A percentile compares a stretch with the other conserved stretches of the same genome.
Evolutionary conservation across 139 green algal genomes (phyloP).

Genomic region (Chlorella vulgaris): DNA sequence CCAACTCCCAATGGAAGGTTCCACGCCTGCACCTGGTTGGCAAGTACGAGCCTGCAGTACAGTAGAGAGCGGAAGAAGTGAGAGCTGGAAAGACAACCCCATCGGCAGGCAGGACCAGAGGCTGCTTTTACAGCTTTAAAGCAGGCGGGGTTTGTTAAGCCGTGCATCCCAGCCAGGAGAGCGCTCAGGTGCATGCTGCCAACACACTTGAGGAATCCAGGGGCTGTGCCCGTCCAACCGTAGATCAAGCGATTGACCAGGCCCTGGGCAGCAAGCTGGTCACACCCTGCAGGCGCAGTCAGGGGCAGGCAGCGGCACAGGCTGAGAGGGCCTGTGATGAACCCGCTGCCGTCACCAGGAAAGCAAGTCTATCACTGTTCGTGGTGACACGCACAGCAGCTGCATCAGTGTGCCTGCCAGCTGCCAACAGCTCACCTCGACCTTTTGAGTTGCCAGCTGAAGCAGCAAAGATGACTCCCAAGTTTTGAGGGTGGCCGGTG

Average conservation of each 20-base stretch:
- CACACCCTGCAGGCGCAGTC: background rate
- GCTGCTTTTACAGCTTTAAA: background rate
- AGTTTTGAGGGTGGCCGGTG: slow-evolving; percentile 18
- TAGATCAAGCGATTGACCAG: slow-evolving; percentile 37
- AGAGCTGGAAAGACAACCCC: background rate
- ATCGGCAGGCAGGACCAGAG: background rate
- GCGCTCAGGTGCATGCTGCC: background rate
- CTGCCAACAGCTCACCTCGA: slow-evolving; percentile 12
- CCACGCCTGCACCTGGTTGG: slow-evolving; percentile 38
- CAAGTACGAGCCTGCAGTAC: slow-evolving; percentile 25
- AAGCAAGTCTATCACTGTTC: background rate
- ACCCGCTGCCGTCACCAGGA: background rate
- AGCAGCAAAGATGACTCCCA: slow-evolving; percentile 42
- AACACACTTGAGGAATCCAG: slow-evolving; percentile 30
- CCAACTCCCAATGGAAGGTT: slow-evolving; percentile 56
- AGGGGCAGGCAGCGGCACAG: background rate
- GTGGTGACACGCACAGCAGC: background rate
- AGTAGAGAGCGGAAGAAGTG: too few species aligned
- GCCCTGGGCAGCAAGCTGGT: slow-evolving; percentile 39
- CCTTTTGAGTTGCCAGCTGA: slow-evolving; percentile 42
- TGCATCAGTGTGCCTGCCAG: background rate
- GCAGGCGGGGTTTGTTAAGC: background rate
- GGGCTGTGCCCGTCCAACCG: slow-evolving; percentile 40
- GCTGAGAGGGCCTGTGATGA: too few species aligned
- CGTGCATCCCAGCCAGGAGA: background rate